Evolutionary conservation across 768 basidiomycete species (phyloP).

Genomic region (Lyophyllum atratum): DNA sequence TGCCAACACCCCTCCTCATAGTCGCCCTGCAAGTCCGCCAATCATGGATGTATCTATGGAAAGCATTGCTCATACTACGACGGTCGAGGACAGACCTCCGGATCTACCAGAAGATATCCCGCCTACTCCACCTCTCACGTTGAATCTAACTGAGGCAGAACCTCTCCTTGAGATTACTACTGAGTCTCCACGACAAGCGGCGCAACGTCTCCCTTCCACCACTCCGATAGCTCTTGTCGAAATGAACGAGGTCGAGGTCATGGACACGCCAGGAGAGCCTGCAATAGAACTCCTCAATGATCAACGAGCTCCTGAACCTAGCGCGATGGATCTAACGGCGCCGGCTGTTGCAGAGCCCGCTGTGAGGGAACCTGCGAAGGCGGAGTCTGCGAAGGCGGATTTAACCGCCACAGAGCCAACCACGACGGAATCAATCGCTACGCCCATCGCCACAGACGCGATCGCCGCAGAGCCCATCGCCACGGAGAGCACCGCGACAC

Average conservation of each 20-base stretch:
- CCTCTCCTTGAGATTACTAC: background rate
- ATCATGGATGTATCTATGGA: conserved; percentile 5
- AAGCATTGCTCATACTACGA: background rate
- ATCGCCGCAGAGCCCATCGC: no score
- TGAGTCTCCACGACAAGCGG: background rate
- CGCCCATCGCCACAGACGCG: no score
- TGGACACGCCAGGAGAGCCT: background rate
- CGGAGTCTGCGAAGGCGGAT: no score
- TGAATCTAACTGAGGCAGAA: background rate
- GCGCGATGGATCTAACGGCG: background rate
- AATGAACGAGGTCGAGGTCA: background rate
- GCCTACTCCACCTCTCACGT: no score
- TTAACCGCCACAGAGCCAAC: background rate
- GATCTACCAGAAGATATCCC: background rate
- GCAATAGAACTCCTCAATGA: background rate
- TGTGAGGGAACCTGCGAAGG: background rate
- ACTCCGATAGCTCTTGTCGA: background rate
- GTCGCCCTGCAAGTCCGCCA: conserved; percentile 4
- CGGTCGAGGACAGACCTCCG: background rate
- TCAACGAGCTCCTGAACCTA: background rate
- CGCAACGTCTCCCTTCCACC: background rate
- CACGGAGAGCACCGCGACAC: background rate
- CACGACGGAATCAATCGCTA: background rate
- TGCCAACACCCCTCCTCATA: background rate
- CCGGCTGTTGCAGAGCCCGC: background rate